Conservation (phyloP, 345 rosid genomes). For the Cardamine occulta region DNA sequence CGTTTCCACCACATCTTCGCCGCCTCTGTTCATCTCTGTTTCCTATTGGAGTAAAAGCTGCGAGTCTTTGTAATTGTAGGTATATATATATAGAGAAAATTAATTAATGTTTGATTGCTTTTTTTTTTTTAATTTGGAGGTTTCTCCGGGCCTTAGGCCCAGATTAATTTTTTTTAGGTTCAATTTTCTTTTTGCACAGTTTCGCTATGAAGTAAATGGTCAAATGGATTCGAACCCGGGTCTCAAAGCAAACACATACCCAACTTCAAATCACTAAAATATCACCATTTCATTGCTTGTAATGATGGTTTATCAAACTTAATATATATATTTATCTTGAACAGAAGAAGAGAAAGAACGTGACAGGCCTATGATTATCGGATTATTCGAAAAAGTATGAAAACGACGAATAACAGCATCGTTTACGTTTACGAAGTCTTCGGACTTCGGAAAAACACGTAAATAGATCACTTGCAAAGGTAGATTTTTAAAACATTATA, state of each 20-base stretch:
- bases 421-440: constrained; percentile 43
- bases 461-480: constrained; percentile 3
- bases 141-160: too few relatives aligned
- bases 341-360: constrained; percentile 15
- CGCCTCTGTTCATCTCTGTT: constrained; percentile 35
- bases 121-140: too few relatives aligned
- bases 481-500: neutral
- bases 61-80: constrained; percentile 3
- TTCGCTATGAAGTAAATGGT: too few relatives aligned
- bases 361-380: constrained; percentile 19
- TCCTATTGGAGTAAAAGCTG: constrained; percentile 8
- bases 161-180: too few relatives aligned
- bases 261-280: too few relatives aligned
- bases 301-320: constrained; percentile 26
- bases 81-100: neutral
- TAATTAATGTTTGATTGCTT: constrained; percentile 21
- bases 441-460: constrained; percentile 14
- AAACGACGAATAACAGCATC: constrained; percentile 29
- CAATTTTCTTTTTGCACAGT: too few relatives aligned
- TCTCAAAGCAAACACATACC: too few relatives aligned
- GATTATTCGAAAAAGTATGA: constrained; percentile 21
- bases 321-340: neutral
- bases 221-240: too few relatives aligned
- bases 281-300: too few relatives aligned
- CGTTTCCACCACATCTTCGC: constrained; percentile 53